Base-by-base conservation (phyloP, 2,329 filamentous ascomycete species). In the Pseudogymnoascus sp. region DNA sequence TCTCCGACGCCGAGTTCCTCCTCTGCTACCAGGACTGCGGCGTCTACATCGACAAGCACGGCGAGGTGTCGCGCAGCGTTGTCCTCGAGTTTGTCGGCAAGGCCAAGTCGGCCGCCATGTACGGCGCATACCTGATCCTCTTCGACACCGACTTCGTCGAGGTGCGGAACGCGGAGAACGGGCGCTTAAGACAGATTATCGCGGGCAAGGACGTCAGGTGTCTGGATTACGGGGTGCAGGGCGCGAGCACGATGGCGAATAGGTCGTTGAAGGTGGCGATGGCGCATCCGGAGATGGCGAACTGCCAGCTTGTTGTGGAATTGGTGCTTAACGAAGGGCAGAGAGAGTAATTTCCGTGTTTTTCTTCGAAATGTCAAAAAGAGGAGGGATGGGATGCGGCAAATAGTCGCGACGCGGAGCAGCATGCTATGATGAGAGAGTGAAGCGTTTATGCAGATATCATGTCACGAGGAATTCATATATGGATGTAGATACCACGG, bases 11-110 rank as follows among this genome's bases (percentile, higher is more conserved):
- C 60, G 94, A 96, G 72, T 99, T 97, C 74, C 77, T 99, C 23
- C 84, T 96, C 56, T 90, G 89, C 35, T 99, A 97, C 72, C 89
- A 95, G 73, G 91, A 96, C 73, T 97, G 92, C 67, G 94, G 92
- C 15, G 92, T 99, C 7, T 99, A 97, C 69, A 89, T 97, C 70
- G 95, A 99, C 77, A 96, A 97, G 74, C 91, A 97, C 73, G 94
- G 94, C 65, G 94, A 99, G 63, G 90, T 99, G 26, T 92, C 86
- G 37, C 88, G 95, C 48, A 90, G 88, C 26, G 90, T 97, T 61
- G 92, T 97, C 69, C 96, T 99, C 91, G 91, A 97, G 71, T 99
- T 97, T 72, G 94, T 95, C n/a, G 94, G 94, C 65, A 92, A 82
- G 72, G 94, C 94, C 1, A 86, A 87, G 63, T 84, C 85, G 10